A percentile compares a stretch with the other conserved stretches of the same genome.
Evolutionary conservation across 305 asterid species (phyloP).

Genomic region (Solanum hybrid): DNA sequence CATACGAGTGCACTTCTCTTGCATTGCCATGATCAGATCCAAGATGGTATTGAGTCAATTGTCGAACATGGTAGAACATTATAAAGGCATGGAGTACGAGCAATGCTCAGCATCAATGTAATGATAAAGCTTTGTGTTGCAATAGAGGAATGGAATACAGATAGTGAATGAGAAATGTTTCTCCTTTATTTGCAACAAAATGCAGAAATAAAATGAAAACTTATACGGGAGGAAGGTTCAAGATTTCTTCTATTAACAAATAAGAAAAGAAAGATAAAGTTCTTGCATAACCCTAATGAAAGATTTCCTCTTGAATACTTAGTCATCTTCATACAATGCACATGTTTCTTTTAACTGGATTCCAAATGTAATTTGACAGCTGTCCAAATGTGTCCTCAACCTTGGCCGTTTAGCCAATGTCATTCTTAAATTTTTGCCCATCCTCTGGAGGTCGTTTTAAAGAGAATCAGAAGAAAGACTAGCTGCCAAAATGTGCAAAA

Average conservation of each 20-base stretch:
- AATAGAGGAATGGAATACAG: background rate
- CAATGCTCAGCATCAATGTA: background rate
- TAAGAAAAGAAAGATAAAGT: background rate
- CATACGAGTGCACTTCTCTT: background rate
- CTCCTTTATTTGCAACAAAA: background rate
- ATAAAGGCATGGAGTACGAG: background rate
- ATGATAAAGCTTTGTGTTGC: background rate
- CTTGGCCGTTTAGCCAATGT: background rate
- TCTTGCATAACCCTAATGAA: background rate
- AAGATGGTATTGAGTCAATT: background rate
- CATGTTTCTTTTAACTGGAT: background rate
- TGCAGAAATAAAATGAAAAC: background rate
- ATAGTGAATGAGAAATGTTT: background rate
- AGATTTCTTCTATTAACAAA: background rate
- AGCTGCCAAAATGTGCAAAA: background rate
- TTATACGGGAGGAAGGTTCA: background rate
- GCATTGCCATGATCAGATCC: background rate
- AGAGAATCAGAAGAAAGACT: background rate
- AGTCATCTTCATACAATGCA: background rate
- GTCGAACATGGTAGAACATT: background rate
- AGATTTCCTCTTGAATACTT: background rate
- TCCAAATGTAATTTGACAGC: background rate
- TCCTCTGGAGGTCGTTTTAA: background rate
- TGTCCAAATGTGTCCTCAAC: background rate
- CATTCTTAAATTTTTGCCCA: background rate